These are phyloP conservation scores for Pseudohalonectria lignicola DNA, from an alignment of 2,329 filamentous ascomycete genomes.

Conservation along the genomic window DNA sequence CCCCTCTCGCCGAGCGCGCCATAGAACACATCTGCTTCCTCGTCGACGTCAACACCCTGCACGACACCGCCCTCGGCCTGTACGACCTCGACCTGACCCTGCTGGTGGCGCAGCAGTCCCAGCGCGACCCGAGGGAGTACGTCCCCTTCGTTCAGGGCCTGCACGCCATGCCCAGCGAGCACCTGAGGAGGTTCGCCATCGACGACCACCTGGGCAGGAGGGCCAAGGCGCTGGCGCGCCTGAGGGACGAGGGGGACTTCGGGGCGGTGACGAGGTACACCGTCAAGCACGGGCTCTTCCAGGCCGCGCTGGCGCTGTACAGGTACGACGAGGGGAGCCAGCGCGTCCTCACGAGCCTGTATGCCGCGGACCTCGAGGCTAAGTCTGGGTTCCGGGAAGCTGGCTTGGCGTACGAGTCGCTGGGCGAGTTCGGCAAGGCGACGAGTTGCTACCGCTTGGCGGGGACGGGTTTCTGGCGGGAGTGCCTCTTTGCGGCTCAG, in stretches of 20 bases:
- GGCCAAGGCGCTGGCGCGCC: constrained; percentile 64
- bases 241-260: constrained; percentile 65
- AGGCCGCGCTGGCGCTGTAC: constrained; percentile 66
- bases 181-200: constrained; percentile 70
- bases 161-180: constrained; percentile 53
- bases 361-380: constrained; percentile 66
- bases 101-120: constrained; percentile 87
- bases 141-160: constrained; percentile 86
- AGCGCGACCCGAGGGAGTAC: constrained; percentile 92
- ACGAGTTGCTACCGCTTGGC: constrained; percentile 76
- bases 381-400: constrained; percentile 75
- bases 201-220: constrained; percentile 77
- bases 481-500: constrained; percentile 72
- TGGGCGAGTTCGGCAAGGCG: constrained; percentile 62
- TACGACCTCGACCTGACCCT: constrained; percentile 88
- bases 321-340: constrained; percentile 66
- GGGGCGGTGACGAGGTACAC: constrained; percentile 71
- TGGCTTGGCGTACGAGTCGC: constrained; percentile 81
- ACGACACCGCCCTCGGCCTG: constrained; percentile 78
- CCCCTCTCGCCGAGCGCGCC: constrained; percentile 77
- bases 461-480: constrained; percentile 70
- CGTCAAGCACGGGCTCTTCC: constrained; percentile 70
- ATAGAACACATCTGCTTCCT: constrained; percentile 97
- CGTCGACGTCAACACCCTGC: constrained; percentile 83
- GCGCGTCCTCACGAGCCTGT: constrained; percentile 60